Percentiles rank a stretch among this genome's conserved stretches.
These are phyloP conservation scores for Viola odorata DNA, from an alignment of 345 rosid species.

Conservation along the genomic window DNA sequence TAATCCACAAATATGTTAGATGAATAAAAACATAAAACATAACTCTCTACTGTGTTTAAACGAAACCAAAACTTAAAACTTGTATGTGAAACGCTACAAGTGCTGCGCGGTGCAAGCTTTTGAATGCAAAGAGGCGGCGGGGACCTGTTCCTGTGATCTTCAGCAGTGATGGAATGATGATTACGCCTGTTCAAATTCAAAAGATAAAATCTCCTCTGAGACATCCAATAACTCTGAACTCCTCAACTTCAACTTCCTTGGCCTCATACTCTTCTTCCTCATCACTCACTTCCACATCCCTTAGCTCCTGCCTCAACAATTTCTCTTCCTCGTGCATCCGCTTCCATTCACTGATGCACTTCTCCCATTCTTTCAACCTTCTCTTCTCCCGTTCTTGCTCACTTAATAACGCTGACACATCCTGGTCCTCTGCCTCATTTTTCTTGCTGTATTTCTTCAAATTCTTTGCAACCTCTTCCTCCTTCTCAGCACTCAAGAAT, in stretches of 20 bases:
- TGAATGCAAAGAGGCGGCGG: too few species aligned
- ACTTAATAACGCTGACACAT: constrained; percentile 67
- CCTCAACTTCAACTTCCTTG: constrained; percentile 70
- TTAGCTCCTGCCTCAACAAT: constrained; percentile 48
- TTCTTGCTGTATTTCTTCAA: constrained; percentile 86
- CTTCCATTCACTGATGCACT: constrained; percentile 71
- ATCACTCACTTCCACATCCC: constrained; percentile 83
- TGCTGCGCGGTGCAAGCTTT: too few species aligned
- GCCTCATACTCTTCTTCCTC: constrained; percentile 93
- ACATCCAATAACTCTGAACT: constrained; percentile 55
- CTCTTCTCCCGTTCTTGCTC: constrained; percentile 92
- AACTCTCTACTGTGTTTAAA: too few species aligned
- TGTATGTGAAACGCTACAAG: too few species aligned
- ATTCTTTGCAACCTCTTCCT: constrained; percentile 87
- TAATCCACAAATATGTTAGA: too few species aligned
- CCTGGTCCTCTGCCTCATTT: constrained; percentile 92
- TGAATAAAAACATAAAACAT: too few species aligned
- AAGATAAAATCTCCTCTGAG: constrained; percentile 41
- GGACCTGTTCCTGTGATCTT: too few species aligned
- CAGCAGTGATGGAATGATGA: neutral
- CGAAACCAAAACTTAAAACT: too few species aligned
- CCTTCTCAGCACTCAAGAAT: constrained; percentile 70
- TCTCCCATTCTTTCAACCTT: constrained; percentile 79
- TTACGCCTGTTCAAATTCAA: constrained; percentile 18
- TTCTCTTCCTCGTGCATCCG: constrained; percentile 58